phyloP scores from a whole-genome alignment of 305 asterid genomes.

The Ajuga reptans region DNA sequence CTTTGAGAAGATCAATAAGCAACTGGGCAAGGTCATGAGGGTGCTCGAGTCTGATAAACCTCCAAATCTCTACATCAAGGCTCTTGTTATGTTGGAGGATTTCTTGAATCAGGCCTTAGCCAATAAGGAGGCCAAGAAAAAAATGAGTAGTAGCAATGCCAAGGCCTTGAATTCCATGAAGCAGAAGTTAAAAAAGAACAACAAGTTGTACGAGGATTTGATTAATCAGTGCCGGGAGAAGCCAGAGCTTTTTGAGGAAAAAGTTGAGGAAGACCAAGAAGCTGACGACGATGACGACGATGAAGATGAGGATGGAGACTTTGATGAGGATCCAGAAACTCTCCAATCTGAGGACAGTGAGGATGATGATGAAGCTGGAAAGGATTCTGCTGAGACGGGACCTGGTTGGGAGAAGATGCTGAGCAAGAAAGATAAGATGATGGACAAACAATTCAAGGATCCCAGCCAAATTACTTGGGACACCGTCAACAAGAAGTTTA shows the following conservation, averaged over 20 bases:
- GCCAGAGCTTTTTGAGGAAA: slow-evolving; percentile 60
- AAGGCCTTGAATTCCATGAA: slow-evolving; percentile 94
- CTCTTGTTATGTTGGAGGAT: slow-evolving; percentile 89
- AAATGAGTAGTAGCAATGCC: slow-evolving; percentile 92
- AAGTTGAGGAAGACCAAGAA: slow-evolving; percentile 54
- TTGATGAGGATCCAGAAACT: slow-evolving; percentile 37
- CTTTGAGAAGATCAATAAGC: slow-evolving; percentile 94
- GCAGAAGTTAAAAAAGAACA: slow-evolving; percentile 88
- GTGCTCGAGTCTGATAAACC: slow-evolving; percentile 55
- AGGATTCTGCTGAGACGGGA: slow-evolving; percentile 30
- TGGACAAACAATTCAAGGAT: slow-evolving; percentile 86
- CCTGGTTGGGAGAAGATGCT: slow-evolving; percentile 74
- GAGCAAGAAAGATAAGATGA: slow-evolving; percentile 83
- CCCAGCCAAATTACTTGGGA: slow-evolving; percentile 95
- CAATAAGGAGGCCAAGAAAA: slow-evolving; percentile 91
- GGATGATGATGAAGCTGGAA: slow-evolving; percentile 36
- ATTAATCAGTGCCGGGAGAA: slow-evolving; percentile 70
- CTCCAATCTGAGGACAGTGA: slow-evolving; percentile 42
- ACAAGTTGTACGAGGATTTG: slow-evolving; percentile 72
- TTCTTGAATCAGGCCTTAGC: slow-evolving; percentile 68
- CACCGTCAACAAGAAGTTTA: slow-evolving; percentile 78
- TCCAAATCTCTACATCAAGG: slow-evolving; percentile 72
- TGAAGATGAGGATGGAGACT: slow-evolving; percentile 42
- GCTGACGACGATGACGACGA: slow-evolving; percentile 51
- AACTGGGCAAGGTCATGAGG: slow-evolving; percentile 79